Percentiles rank a stretch among this genome's conserved stretches.
phyloP scores from a whole-genome alignment of 129 eudicot genomes.

The Pulicaria dysenterica region DNA sequence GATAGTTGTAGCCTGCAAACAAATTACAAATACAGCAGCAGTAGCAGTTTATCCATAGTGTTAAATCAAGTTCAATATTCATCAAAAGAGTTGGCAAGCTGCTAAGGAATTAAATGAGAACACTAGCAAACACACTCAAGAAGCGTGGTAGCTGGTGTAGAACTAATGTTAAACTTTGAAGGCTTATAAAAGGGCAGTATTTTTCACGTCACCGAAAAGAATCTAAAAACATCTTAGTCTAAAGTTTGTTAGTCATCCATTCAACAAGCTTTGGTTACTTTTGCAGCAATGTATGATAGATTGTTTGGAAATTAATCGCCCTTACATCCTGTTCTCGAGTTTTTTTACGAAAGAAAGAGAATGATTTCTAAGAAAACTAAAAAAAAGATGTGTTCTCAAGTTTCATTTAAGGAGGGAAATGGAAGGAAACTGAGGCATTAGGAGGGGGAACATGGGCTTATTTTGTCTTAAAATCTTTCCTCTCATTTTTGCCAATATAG shows the following conservation, averaged over 20 bases:
- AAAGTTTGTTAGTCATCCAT: constrained; percentile 21
- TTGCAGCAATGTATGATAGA: background rate
- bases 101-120: constrained; percentile 5
- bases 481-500: background rate
- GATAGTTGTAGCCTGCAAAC: no score
- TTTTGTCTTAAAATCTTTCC: no score
- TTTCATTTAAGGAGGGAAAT: no score
- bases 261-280: background rate
- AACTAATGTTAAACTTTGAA: constrained; percentile 26
- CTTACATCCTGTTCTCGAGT: no score
- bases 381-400: no score
- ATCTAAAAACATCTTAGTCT: background rate
- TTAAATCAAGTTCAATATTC: background rate
- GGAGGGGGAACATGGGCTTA: no score
- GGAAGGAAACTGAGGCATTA: no score
- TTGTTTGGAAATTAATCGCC: background rate
- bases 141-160: background rate
- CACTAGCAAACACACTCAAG: background rate
- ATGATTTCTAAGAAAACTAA: no score
- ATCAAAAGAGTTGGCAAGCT: background rate
- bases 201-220: constrained; percentile 14
- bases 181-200: constrained; percentile 4
- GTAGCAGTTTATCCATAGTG: background rate
- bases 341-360: no score
- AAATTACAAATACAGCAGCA: no score